Evolutionary conservation across 2,329 filamentous ascomycete species (phyloP), one percentile per base, ranked within the genome.

Genomic region (Ophiostoma angusticollis): DNA sequence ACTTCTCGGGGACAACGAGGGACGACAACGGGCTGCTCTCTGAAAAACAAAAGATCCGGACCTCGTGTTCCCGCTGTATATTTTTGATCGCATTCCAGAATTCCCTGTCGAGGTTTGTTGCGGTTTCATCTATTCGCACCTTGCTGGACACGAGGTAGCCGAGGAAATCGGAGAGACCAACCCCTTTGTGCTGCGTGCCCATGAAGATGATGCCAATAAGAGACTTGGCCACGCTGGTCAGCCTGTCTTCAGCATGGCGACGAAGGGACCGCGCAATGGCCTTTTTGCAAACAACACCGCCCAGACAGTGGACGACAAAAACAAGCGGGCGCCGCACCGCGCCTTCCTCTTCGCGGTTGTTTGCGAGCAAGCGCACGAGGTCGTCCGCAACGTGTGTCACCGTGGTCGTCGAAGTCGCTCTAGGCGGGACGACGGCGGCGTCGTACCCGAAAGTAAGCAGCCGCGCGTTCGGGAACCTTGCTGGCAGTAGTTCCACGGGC

Each of bases 391-490:
- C 29, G 5, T 17, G 13, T n/a, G 28, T 37, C n/a, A 27, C 19
- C 6, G 27, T 31, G 29, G 22, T 22, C 6, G 8, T 16, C 2
- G 36, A 14, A 6, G 30, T 22, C 21, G 27, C 28, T 6, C 22
- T 17, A 11, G 5, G 2, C 29, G 28, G 36, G 29, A 32, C 30
- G 18, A 48, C 48, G 32, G 49, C 28, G 1, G 50, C 46, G 37
- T 53, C 50, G 33, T 53, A 53, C 4, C 51, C 52, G 30, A 49
- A 52, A 0, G 50, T 49, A 5, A 51, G 25, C 19, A 52, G 48
- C 5, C 48, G 44, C 1, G 50, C 47, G 1, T 37, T 39, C 2
- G 34, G 39, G 9, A 55, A 35, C 27, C 50, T 45, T 1, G n/a
- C 13, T 1, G 48, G 50, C 6, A 55, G 49, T 44, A 46, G 7